These are phyloP conservation scores for Cryphonectria radicalis DNA, from an alignment of 2,329 filamentous ascomycete genomes.

Conservation along the genomic window DNA sequence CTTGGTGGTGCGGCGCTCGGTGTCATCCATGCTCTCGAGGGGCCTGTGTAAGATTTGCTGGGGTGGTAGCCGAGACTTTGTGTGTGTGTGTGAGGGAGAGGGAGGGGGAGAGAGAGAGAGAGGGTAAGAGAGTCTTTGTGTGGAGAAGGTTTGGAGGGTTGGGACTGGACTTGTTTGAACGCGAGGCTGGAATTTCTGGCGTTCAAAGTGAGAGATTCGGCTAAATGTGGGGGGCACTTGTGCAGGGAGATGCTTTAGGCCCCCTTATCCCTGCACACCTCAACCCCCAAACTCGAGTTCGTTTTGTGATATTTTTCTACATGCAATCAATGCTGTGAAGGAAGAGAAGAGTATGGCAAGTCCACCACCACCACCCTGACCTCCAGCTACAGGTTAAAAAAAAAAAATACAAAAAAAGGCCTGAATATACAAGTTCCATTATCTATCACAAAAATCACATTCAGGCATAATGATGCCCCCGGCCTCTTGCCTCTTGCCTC, in stretches of 20 bases:
- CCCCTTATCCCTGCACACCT: neutral
- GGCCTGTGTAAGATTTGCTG: constrained; percentile 10
- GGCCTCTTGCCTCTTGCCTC: no score
- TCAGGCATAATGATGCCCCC: neutral
- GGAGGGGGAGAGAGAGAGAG: neutral
- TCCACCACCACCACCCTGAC: no score
- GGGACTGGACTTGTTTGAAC: constrained; percentile 11
- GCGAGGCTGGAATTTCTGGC: constrained; percentile 23
- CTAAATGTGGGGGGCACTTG: constrained; percentile 15
- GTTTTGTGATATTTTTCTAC: neutral
- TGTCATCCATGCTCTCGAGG: constrained; percentile 68
- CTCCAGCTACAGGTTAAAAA: no score
- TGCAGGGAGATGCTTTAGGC: neutral
- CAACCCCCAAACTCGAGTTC: neutral
- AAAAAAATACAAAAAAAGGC: no score
- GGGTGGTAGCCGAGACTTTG: neutral
- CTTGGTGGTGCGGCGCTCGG: constrained; percentile 73
- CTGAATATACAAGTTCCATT: no score
- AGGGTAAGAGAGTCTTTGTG: neutral
- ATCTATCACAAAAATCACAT: neutral
- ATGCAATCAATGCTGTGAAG: neutral
- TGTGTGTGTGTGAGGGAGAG: no score
- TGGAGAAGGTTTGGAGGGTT: constrained; percentile 20
- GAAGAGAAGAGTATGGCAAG: neutral
- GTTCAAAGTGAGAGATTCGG: neutral